Conservation (phyloP, 345 rosid genomes). For the Hirschfeldia incana region DNA sequence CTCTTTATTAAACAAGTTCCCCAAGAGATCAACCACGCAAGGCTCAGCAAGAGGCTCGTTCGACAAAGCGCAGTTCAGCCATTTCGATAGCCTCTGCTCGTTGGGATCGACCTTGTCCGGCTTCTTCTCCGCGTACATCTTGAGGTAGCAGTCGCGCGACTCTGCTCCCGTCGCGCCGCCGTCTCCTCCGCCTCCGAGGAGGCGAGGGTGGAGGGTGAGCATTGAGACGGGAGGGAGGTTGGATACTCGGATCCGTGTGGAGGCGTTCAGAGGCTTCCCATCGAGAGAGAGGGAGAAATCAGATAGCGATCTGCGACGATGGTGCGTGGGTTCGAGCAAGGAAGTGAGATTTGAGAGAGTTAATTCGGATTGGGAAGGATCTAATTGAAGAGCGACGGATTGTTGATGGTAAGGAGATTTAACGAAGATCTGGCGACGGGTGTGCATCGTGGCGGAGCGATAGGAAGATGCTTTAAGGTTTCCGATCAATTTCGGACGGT, state of each 20-base stretch:
- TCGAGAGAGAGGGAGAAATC: conserved; percentile 55
- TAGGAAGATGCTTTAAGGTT: conserved; percentile 10
- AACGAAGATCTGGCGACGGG: conserved; percentile 48
- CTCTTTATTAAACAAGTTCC: conserved; percentile 84
- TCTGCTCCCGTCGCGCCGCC: conserved; percentile 99
- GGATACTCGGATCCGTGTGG: conserved; percentile 45
- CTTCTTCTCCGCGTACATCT: conserved; percentile 92
- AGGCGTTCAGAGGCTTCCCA: conserved; percentile 57
- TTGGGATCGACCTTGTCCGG: conserved; percentile 92
- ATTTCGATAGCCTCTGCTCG: conserved; percentile 86
- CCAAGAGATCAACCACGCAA: conserved; percentile 80
- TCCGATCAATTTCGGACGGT: conserved; percentile 23
- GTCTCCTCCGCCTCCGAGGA: conserved; percentile 92
- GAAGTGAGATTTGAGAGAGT: conserved; percentile 50
- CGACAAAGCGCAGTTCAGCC: conserved; percentile 84
- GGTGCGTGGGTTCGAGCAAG: conserved; percentile 27
- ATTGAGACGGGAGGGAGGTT: conserved; percentile 58
- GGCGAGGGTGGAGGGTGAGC: conserved; percentile 53
- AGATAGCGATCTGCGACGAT: conserved; percentile 27
- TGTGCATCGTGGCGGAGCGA: conserved; percentile 8
- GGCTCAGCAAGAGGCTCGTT: conserved; percentile 76
- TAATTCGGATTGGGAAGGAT: conserved; percentile 41
- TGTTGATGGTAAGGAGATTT: conserved; percentile 42
- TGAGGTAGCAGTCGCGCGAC: conserved; percentile 94
- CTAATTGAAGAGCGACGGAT: conserved; percentile 45